Conservation (phyloP, 768 basidiomycete species). For the Trametes maxima region DNA sequence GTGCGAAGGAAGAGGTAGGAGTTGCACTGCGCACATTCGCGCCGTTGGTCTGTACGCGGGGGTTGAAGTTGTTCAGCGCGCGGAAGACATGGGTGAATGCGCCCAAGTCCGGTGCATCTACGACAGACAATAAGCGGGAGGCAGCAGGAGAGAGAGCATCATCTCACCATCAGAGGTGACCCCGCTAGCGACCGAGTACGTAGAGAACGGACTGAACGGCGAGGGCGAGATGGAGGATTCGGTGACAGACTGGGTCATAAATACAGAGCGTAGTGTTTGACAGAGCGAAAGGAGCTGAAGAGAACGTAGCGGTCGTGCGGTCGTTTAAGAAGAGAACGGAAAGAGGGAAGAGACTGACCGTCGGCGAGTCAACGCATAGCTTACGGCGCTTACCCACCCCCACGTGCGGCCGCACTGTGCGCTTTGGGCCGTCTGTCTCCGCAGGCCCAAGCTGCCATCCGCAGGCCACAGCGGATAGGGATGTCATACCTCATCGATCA, state of each 20-base stretch:
- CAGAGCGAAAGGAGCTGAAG: constrained; percentile 9
- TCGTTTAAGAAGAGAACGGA: constrained; percentile 6
- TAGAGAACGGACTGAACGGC: constrained; percentile 43
- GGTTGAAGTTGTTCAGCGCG: constrained; percentile 62
- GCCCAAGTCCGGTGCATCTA: constrained; percentile 72
- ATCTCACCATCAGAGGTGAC: constrained; percentile 41
- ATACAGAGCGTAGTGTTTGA: constrained; percentile 8
- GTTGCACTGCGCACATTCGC: constrained; percentile 26
- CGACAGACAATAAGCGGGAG: background rate
- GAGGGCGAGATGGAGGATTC: constrained; percentile 39
- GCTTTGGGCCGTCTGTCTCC: constrained; percentile 4
- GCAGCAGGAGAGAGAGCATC: background rate
- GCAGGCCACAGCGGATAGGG: background rate
- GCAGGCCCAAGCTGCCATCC: background rate
- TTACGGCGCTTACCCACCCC: constrained; percentile 14
- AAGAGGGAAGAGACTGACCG: background rate
- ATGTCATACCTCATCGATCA: background rate
- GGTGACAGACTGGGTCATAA: constrained; percentile 37
- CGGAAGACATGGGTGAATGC: constrained; percentile 71
- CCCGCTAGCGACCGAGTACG: constrained; percentile 35
- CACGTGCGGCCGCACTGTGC: constrained; percentile 13
- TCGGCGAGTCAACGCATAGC: constrained; percentile 17
- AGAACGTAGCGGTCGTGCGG: constrained; percentile 20
- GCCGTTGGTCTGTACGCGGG: constrained; percentile 35
- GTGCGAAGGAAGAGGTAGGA: constrained; percentile 32